Percentiles rank a stretch among this genome's conserved stretches.
These are phyloP conservation scores for Blakeslea trispora DNA, from an alignment of 371 early-diverging fungal species.

Conservation along the genomic window DNA sequence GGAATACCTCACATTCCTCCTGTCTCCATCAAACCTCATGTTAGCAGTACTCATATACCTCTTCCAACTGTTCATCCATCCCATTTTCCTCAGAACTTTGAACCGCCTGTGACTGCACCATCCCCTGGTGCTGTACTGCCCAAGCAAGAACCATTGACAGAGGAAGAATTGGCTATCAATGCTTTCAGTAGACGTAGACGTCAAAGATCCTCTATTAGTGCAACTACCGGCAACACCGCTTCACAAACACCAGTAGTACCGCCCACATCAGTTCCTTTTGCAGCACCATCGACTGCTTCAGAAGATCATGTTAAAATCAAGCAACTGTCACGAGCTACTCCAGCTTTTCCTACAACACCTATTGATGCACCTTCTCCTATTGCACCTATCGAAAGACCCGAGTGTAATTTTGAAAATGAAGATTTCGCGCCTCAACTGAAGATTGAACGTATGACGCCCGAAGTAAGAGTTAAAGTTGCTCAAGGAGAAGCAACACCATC, in stretches of 20 bases:
- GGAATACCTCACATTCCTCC: too few species aligned
- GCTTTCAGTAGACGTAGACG: neutral
- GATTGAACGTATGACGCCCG: conserved; percentile 3
- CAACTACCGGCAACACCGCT: neutral
- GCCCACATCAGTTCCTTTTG: too few species aligned
- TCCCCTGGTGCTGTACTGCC: neutral
- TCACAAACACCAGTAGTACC: too few species aligned
- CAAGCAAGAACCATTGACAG: conserved; percentile 3
- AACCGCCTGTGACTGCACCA: neutral
- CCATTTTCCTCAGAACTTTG: too few species aligned
- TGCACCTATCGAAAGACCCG: neutral
- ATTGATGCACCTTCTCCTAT: conserved; percentile 2
- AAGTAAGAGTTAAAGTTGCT: neutral
- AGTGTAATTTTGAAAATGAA: conserved; percentile 1
- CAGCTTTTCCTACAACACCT: neutral
- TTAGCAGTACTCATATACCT: too few species aligned
- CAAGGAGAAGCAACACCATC: neutral
- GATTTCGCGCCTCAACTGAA: neutral
- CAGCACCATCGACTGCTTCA: neutral
- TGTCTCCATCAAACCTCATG: too few species aligned
- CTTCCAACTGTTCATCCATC: neutral
- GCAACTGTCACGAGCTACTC: neutral
- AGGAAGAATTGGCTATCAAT: conserved; percentile 16
- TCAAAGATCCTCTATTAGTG: neutral
- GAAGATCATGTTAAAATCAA: neutral